Evolutionary conservation across 2,329 filamentous ascomycete species (phyloP), one percentile per base, ranked within the genome.

Genomic region (Cladosporium sp.): DNA sequence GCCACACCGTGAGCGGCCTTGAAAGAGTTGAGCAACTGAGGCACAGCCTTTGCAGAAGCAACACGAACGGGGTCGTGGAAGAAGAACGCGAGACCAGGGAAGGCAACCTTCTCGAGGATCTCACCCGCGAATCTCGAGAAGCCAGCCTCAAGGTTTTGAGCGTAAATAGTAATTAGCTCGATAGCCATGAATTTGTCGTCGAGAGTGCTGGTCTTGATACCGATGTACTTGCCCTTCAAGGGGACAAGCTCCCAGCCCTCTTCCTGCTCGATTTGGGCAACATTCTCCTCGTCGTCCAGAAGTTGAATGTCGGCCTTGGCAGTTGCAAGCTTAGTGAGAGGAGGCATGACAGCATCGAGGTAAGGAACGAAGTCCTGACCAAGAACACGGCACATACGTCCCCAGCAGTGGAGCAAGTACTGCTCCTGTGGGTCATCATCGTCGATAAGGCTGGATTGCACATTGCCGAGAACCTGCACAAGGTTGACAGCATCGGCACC

Each of bases 111-210:
- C 78, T 97, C 92, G 91, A 98, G 95, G 66, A 97, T 96, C 67
- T 96, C 90, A 53, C 89, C 84, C 61, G 97, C 94, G 70, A 96
- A 98, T 1, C 91, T 92, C 63, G 95, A 93, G 76, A 99, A 99
- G 32, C 91, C 88, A 25, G 86, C 92, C 76, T 97, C 92, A n/a
- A 99, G 85, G 28, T 97, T 93, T 77, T 97, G 93, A 1, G 95
- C 94, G 75, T 99, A 99, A 68, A 99, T 94, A 56, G 96, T 93
- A 67, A 99, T 90, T 62, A 99, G 88, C 80, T 99, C 95, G 70
- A 99, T 98, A n/a, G 95, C 95, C 86, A 97, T 97, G 79, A 98
- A 93, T 83, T 99, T 99, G 80, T 99, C 95, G 73, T 99, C 95
- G 78, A 99, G 89, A 11, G 91, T 92, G 77, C 92, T 97, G 8